These are phyloP conservation scores for Trichoderma sp. DNA, from an alignment of 2,329 filamentous ascomycete species.

Conservation along the genomic window DNA sequence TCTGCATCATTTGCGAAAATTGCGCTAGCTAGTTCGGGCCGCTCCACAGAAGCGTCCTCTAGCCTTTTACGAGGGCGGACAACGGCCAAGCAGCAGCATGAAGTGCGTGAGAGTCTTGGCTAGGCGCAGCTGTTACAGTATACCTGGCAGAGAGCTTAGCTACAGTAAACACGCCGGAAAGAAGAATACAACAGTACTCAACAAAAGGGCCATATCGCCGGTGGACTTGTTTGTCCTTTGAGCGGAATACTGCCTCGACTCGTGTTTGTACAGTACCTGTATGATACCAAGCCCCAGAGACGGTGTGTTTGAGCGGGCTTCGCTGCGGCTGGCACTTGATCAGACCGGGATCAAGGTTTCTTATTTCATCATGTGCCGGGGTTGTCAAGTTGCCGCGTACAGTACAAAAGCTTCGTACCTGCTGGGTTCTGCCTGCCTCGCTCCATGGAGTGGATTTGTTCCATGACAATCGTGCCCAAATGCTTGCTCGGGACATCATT, in stretches of 20 bases:
- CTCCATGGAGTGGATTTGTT: conserved; percentile 8
- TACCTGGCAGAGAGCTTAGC: background rate
- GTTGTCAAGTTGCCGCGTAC: conserved; percentile 4
- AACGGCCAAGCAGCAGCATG: background rate
- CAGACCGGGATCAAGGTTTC: conserved; percentile 22
- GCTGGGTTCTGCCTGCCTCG: conserved; percentile 1
- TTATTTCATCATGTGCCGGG: conserved; percentile 15
- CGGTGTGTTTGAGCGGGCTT: conserved; percentile 10
- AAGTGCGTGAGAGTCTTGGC: background rate
- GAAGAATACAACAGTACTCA: background rate
- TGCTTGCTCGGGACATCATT: conserved; percentile 5
- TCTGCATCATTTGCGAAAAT: conserved; percentile 15
- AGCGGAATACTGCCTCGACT: background rate
- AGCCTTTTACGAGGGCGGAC: background rate
- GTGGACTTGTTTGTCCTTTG: background rate
- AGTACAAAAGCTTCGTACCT: background rate
- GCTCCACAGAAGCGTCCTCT: conserved; percentile 19
- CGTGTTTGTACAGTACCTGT: background rate
- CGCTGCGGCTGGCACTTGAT: conserved; percentile 12
- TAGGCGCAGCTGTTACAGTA: background rate
- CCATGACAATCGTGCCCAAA: background rate
- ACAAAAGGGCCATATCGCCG: background rate
- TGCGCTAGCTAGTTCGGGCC: conserved; percentile 15
- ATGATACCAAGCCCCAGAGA: background rate
- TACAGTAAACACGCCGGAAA: background rate